phyloP scores from a whole-genome alignment of 2,329 filamentous ascomycete species.

The Colletotrichum caudatum region DNA sequence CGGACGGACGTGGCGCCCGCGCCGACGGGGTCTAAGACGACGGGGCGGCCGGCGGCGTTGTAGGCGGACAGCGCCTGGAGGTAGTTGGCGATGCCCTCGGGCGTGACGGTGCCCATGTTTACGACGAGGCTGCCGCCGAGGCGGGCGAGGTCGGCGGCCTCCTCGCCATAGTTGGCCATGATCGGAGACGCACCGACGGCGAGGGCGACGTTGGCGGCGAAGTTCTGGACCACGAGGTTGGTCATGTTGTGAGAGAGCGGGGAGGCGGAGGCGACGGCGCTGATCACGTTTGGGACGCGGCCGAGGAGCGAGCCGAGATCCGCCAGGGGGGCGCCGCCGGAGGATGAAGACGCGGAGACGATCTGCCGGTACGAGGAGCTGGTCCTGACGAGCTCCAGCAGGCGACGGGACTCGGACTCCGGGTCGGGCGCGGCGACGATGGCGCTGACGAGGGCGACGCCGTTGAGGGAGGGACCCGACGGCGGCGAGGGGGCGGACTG shows the following conservation, averaged over 20 bases:
- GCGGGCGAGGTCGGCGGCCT: conserved; percentile 83
- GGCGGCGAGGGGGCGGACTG: conserved; percentile 65
- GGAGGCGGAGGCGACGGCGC: conserved; percentile 69
- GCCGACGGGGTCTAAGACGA: conserved; percentile 91
- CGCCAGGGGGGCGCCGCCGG: conserved; percentile 18
- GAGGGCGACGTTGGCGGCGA: conserved; percentile 91
- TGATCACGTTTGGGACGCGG: conserved; percentile 61
- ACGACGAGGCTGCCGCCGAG: conserved; percentile 85
- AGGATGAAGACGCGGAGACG: not conserved
- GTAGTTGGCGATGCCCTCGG: conserved; percentile 79
- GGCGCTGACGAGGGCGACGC: conserved; percentile 90
- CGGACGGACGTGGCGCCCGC: conserved; percentile 61
- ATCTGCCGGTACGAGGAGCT: conserved; percentile 49
- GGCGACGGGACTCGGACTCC: conserved; percentile 68
- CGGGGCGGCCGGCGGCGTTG: conserved; percentile 79
- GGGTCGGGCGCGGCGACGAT: conserved; percentile 82
- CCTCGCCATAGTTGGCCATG: conserved; percentile 89
- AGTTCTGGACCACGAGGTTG: conserved; percentile 94
- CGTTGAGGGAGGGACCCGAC: conserved; percentile 73
- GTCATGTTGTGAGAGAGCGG: conserved; percentile 97
- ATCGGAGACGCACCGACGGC: conserved; percentile 89
- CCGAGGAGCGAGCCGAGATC: conserved; percentile 45
- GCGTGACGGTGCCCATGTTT: conserved; percentile 94
- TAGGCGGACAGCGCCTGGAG: conserved; percentile 81
- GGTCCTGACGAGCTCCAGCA: conserved; percentile 67